Evolutionary conservation across 495 filamentous ascomycete species (phyloP), one percentile per base, ranked within the genome.

Genomic region (Usnea hakonensis): DNA sequence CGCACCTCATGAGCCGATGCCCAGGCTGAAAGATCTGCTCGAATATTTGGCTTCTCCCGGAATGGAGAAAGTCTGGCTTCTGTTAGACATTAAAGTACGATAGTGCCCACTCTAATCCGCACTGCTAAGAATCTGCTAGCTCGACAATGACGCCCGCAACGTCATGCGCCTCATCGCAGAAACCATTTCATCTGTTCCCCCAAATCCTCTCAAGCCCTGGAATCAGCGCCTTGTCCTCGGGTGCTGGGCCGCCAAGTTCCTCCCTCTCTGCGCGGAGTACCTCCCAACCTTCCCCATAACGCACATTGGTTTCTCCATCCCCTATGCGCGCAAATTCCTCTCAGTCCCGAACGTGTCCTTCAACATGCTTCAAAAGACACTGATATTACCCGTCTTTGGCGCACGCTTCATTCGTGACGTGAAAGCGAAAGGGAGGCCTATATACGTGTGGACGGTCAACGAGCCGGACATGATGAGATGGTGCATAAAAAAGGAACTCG

Each of bases 401-500:
- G 63, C 73, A 11, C 72, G 71, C 3, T 94, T 96, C 74, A 60
- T 90, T 16, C 77, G 79, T 2, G 82, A 89, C 26, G 80, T 79
- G 11, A 77, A 77, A 48, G 70, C 72, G 58, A 72, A 76, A 8
- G 75, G 77, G 21, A 81, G 87, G 23, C 77, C 79, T 16, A 72
- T 96, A 10, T 88, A 84, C 67, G 76, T 83, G 1, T 97, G 92
- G 92, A 96, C 93, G 0, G 89, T 95, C 26, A 95, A 97, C 65
- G 82, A 86, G 5, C 79, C 81, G 57, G 71, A 74, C 16, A 77
- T 81, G 69, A 96, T 96, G 91, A 76, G 82, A 67, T 93, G 89
- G 88, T 75, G 81, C 53, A 80, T 87, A 35, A 71, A 74, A 28
- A 70, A 77, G 16, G 67, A 69, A n/a, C 68, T 85, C 0, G 81